phyloP scores from a whole-genome alignment of 2,329 filamentous ascomycete genomes.

The Aureobasidium melanogenum region DNA sequence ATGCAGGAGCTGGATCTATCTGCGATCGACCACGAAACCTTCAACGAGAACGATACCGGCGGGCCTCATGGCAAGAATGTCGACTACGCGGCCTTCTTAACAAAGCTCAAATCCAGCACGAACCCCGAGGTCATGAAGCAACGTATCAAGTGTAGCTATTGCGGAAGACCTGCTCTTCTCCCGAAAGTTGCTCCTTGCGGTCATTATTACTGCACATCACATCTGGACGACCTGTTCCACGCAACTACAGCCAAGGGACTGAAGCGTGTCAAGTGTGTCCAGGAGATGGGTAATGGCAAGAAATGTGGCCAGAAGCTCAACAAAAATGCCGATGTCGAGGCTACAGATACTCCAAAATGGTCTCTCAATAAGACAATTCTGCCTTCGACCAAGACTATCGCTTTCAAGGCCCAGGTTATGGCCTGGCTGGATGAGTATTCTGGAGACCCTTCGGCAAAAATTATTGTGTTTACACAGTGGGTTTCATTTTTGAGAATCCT shows the following conservation, averaged over 20 bases:
- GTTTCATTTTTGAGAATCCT: slow-evolving; percentile 45
- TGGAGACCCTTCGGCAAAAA: slow-evolving; percentile 44
- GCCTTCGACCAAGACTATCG: slow-evolving; percentile 38
- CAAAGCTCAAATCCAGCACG: slow-evolving; percentile 23
- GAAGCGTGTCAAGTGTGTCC: no score
- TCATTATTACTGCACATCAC: slow-evolving; percentile 48
- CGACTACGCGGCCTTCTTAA: slow-evolving; percentile 36
- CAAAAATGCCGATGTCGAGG: no score
- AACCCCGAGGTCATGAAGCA: slow-evolving; percentile 27
- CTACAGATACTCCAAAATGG: no score
- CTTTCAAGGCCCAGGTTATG: slow-evolving; percentile 37
- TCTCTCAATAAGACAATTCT: no score
- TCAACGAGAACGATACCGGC: no score
- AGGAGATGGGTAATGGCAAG: no score
- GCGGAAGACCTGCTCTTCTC: slow-evolving; percentile 30
- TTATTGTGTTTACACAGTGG: slow-evolving; percentile 52
- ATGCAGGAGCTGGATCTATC: no score
- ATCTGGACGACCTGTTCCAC: slow-evolving; percentile 30
- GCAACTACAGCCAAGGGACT: slow-evolving; percentile 21
- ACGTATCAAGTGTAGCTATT: slow-evolving; percentile 34
- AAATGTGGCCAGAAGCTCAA: no score
- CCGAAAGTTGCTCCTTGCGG: slow-evolving; percentile 43
- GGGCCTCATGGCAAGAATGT: slow-evolving; percentile 29
- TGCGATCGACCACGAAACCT: no score
- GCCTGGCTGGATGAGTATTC: slow-evolving; percentile 27